Percentiles rank a stretch among this genome's conserved stretches.
phyloP scores from a whole-genome alignment of 805 yeast species.

The Pichia paraexigua region DNA sequence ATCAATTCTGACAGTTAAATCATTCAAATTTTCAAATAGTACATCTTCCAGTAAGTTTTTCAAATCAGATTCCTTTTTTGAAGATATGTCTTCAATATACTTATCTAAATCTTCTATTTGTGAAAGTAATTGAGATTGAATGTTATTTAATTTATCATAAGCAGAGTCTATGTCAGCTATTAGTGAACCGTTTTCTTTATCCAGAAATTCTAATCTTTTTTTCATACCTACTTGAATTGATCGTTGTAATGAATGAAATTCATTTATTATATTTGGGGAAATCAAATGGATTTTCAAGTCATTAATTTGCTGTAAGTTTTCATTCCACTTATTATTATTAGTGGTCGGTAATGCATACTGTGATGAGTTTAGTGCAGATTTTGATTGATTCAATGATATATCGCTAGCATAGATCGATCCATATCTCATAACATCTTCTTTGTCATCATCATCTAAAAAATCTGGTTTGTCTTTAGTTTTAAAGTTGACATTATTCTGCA shows the following conservation, averaged over 20 bases:
- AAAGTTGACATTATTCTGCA: neutral
- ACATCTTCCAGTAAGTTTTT: conserved; percentile 15
- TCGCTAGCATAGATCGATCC: neutral
- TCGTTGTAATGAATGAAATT: conserved; percentile 23
- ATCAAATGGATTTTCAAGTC: conserved; percentile 3
- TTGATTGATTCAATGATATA: neutral
- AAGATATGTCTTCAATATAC: conserved; percentile 23
- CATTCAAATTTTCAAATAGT: conserved; percentile 22
- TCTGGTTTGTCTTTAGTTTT: neutral
- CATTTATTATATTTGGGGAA: conserved; percentile 14
- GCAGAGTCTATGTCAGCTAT: conserved; percentile 20
- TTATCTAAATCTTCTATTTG: conserved; percentile 23
- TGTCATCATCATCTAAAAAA: neutral
- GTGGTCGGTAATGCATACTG: neutral
- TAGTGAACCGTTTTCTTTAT: conserved; percentile 24
- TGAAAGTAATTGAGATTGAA: conserved; percentile 24
- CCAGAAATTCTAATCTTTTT: conserved; percentile 19
- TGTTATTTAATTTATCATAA: conserved; percentile 21
- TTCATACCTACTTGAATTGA: conserved; percentile 19
- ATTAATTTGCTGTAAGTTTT: neutral
- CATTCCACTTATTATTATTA: neutral
- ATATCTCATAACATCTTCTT: neutral
- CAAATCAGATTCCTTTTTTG: conserved; percentile 21
- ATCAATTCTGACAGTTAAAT: conserved; percentile 22
- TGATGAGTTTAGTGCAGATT: neutral